phyloP scores from a whole-genome alignment of 257 asterid species.

The Misopates orontium region DNA sequence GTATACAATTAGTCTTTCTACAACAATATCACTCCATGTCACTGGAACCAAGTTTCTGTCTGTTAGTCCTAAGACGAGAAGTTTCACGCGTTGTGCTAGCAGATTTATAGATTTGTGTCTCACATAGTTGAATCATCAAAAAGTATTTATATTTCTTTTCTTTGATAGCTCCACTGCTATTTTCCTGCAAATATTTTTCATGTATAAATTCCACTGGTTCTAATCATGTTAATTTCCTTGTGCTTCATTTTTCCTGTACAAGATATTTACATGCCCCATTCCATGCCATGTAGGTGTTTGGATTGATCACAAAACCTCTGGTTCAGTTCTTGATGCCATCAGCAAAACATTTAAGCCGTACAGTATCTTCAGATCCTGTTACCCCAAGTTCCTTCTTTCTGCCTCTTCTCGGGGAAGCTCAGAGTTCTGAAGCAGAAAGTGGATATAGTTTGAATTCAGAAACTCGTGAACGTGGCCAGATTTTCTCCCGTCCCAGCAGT shows the following conservation, averaged over 20 bases:
- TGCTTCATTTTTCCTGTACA: not conserved
- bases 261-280: not conserved
- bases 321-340: constrained; percentile 62
- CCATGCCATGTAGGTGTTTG: constrained; percentile 66
- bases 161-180: no score
- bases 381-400: constrained; percentile 61
- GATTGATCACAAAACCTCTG: constrained; percentile 85
- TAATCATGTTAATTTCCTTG: no score
- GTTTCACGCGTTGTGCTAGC: no score
- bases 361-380: constrained; percentile 65
- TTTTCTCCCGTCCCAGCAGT: constrained; percentile 68
- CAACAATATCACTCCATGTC: no score
- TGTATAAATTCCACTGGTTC: no score
- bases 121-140: no score
- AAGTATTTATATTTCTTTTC: no score
- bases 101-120: no score
- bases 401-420: constrained; percentile 66
- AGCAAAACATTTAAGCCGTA: constrained; percentile 45
- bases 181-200: no score
- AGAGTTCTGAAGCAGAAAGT: constrained; percentile 48
- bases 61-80: no score
- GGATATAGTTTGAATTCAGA: constrained; percentile 49
- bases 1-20: no score
- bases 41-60: no score
- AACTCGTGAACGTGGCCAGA: constrained; percentile 36